Conservation (phyloP, 2,329 filamentous ascomycete genomes). For the Diaporthe citriasiana region DNA sequence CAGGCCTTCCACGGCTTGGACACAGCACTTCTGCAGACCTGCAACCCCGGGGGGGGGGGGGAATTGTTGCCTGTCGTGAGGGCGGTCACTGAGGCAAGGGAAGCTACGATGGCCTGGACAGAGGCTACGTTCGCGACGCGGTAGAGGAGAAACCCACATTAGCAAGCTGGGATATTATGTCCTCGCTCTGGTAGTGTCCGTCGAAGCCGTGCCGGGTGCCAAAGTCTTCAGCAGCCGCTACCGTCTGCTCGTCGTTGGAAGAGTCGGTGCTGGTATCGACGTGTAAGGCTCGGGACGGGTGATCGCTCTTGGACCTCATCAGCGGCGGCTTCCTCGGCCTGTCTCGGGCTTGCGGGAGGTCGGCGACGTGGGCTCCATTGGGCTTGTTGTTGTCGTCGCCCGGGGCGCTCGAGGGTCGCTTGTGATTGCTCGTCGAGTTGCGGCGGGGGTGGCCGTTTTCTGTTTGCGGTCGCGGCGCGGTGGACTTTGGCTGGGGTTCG, state of each 20-base stretch:
- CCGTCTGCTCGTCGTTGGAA: conserved; percentile 55
- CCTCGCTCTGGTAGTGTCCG: conserved; percentile 90
- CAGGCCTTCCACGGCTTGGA: neutral
- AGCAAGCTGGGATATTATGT: conserved; percentile 87
- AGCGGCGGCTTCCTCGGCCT: conserved; percentile 63
- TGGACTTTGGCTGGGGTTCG: conserved; percentile 36
- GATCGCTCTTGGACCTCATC: conserved; percentile 70
- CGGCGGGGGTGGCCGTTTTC: conserved; percentile 40
- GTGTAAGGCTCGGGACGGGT: conserved; percentile 48
- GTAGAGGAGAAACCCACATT: conserved; percentile 69
- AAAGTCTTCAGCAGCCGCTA: conserved; percentile 59
- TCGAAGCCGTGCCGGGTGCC: conserved; percentile 89
- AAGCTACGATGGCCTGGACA: neutral
- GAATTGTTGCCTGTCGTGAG: neutral
- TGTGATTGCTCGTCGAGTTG: conserved; percentile 45
- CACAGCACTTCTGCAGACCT: neutral
- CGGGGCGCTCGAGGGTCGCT: conserved; percentile 62
- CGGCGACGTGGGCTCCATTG: conserved; percentile 48
- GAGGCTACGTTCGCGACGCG: neutral
- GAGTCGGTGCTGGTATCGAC: conserved; percentile 48
- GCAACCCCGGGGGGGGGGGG: neutral
- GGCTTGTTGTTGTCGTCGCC: conserved; percentile 54
- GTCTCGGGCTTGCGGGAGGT: conserved; percentile 37
- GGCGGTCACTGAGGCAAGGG: neutral
- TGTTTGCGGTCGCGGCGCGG: conserved; percentile 34